Percentiles rank a stretch among this genome's conserved stretches.
Conservation (phyloP, 2,329 filamentous ascomycete genomes). For the Aspergillus fumigatus region DNA sequence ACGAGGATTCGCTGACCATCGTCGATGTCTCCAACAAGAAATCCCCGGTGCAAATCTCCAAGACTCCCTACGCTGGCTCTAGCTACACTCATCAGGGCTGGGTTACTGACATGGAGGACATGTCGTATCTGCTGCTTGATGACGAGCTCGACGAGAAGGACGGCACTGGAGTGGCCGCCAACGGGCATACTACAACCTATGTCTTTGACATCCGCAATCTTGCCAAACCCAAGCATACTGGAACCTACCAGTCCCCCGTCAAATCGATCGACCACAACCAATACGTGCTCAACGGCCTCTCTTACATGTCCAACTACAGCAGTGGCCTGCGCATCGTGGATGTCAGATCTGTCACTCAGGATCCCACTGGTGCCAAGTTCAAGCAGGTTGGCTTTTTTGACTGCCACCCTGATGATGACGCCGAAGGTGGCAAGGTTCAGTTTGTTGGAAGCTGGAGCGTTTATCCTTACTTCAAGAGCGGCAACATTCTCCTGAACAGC, state of each 20-base stretch:
- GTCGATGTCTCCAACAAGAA: slow-evolving; percentile 14
- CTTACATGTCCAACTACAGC: slow-evolving; percentile 16
- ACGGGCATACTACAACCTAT: slow-evolving; percentile 19
- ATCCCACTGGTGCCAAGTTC: slow-evolving; percentile 11
- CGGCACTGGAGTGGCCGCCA: slow-evolving; percentile 11
- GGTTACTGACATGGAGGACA: slow-evolving; percentile 6
- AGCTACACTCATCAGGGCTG: slow-evolving; percentile 18
- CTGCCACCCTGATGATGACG: slow-evolving; percentile 15
- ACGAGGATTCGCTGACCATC: slow-evolving; percentile 16
- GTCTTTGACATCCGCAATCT: slow-evolving; percentile 16
- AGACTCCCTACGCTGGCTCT: slow-evolving; percentile 14
- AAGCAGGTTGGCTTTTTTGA: slow-evolving; percentile 16
- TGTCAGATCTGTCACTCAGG: slow-evolving; percentile 10
- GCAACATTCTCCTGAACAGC: slow-evolving; percentile 14
- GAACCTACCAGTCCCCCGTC: slow-evolving; percentile 15
- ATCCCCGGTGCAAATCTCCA: slow-evolving; percentile 13
- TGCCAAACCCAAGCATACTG: slow-evolving; percentile 12
- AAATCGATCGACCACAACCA: slow-evolving; percentile 18
- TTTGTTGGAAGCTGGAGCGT: slow-evolving; percentile 17
- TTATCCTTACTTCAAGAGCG: slow-evolving; percentile 15
- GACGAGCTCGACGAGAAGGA: slow-evolving; percentile 17
- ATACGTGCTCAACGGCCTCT: slow-evolving; percentile 14
- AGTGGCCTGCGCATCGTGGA: slow-evolving; percentile 17
- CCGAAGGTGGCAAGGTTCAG: slow-evolving; percentile 8
- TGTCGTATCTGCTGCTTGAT: slow-evolving; percentile 15